Conservation (phyloP, 305 asterid genomes). For the Fraxinus baroniana region DNA sequence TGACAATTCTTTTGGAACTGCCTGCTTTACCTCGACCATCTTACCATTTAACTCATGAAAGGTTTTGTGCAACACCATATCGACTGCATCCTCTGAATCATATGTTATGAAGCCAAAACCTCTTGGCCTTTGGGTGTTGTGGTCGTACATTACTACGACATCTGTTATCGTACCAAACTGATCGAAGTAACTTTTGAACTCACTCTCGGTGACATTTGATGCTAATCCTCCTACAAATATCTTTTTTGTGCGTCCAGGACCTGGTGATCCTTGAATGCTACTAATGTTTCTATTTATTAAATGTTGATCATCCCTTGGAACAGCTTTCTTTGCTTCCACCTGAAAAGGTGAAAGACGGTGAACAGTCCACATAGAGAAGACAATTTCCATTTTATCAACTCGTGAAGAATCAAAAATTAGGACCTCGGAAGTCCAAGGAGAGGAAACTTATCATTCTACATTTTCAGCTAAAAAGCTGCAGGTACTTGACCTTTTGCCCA, state of each 20-base stretch:
- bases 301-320: slow-evolving; percentile 67
- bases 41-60: slow-evolving; percentile 67
- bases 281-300: slow-evolving; percentile 47
- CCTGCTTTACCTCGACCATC: slow-evolving; percentile 72
- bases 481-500: background rate
- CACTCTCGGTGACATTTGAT: slow-evolving; percentile 60
- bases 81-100: slow-evolving; percentile 68
- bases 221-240: slow-evolving; percentile 79
- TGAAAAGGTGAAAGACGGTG: slow-evolving; percentile 23
- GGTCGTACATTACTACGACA: slow-evolving; percentile 75
- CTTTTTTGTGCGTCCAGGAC: slow-evolving; percentile 63
- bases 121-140: slow-evolving; percentile 72
- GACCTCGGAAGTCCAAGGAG: background rate
- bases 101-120: slow-evolving; percentile 65
- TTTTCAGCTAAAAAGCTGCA: background rate
- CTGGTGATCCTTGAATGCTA: slow-evolving; percentile 64
- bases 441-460: background rate
- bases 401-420: background rate
- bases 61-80: slow-evolving; percentile 57
- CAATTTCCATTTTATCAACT: background rate
- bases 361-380: slow-evolving; percentile 1
- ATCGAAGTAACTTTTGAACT: slow-evolving; percentile 62
- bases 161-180: slow-evolving; percentile 70
- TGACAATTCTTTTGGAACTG: slow-evolving; percentile 63
- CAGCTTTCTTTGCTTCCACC: slow-evolving; percentile 78